phyloP scores from a whole-genome alignment of 106 monocot genomes.

The Phalaenopsis equestris region DNA sequence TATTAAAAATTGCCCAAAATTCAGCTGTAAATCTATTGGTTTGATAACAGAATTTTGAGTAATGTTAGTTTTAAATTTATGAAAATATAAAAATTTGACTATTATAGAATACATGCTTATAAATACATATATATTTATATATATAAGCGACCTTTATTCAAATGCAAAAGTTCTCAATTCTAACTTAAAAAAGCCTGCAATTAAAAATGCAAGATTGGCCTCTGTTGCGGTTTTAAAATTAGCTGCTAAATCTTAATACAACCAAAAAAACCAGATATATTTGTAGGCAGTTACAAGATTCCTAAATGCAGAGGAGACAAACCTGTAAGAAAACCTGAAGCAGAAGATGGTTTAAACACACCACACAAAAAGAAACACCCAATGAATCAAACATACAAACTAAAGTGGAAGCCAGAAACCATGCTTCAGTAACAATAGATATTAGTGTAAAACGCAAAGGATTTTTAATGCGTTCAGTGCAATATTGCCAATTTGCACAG shows the following conservation, averaged over 20 bases:
- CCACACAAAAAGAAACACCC: too few species aligned
- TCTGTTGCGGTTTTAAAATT: background rate
- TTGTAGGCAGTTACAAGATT: background rate
- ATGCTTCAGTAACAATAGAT: background rate
- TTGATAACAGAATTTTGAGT: background rate
- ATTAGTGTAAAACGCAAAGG: background rate
- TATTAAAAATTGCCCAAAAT: background rate
- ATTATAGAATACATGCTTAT: too few species aligned
- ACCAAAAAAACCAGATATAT: background rate
- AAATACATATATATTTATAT: too few species aligned
- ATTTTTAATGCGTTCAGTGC: background rate
- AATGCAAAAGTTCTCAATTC: too few species aligned
- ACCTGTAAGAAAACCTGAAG: background rate
- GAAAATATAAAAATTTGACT: background rate
- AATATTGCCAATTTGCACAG: background rate
- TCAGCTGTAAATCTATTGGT: background rate
- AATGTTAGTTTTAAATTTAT: background rate
- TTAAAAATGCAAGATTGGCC: background rate
- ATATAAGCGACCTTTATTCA: too few species aligned
- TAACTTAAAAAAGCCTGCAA: too few species aligned
- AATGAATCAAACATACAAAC: slow-evolving; percentile 1
- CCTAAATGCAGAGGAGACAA: background rate
- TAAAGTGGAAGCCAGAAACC: background rate
- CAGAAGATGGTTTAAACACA: too few species aligned
- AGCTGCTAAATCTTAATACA: background rate